Evolutionary conservation across 371 early-diverging fungal genomes (phyloP), one percentile per base, ranked within the genome.

Genomic region (Umbelopsis sp.): DNA sequence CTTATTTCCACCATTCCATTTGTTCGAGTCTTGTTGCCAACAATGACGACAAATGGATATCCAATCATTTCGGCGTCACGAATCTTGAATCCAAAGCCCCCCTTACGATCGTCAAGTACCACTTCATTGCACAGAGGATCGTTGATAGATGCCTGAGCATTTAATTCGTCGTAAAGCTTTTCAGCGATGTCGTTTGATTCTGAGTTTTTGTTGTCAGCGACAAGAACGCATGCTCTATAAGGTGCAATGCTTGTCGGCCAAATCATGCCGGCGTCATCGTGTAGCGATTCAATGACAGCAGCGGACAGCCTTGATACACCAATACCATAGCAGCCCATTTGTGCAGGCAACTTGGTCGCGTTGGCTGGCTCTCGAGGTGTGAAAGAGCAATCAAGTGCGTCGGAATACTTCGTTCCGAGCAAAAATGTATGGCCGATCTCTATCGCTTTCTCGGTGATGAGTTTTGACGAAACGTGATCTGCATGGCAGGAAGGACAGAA

Each of bases 291-390:
- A 20, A 91, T 87, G 9, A 92, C 85, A 8, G 96, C 92, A 8
- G 93, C 93, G 14, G 96, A 71, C 22, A 94, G 66, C 7, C 97
- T 85, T 7, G 93, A 87, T 14, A 96, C 81, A 29, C 97, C 97
- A 38, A 97, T 87, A 18, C 96, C 97, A 68, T 88, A 97, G 76
- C 96, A 97, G 11, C 97, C 97, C 97, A 96, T 97, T 69, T 92
- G 89, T 44, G 92, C 88, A 25, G 88, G 87, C 3, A 75, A 69
- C 1, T 62, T 62, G 16, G 70, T 63, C 1, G 72, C 67, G 29
- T 72, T 63, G 24, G 67, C 67, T 8, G 69, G 53, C 52, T 75
- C 70, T 3, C 68, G 70, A 0, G 82, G 77, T 37, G 68, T 66
- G 70, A 87, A 89, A 0, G 71, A 77, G 16, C 96, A 93, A 18